Percentiles rank a stretch among this genome's conserved stretches.
These are phyloP conservation scores for Hydnomerulius pinastri DNA, from an alignment of 768 basidiomycete species.

Conservation along the genomic window DNA sequence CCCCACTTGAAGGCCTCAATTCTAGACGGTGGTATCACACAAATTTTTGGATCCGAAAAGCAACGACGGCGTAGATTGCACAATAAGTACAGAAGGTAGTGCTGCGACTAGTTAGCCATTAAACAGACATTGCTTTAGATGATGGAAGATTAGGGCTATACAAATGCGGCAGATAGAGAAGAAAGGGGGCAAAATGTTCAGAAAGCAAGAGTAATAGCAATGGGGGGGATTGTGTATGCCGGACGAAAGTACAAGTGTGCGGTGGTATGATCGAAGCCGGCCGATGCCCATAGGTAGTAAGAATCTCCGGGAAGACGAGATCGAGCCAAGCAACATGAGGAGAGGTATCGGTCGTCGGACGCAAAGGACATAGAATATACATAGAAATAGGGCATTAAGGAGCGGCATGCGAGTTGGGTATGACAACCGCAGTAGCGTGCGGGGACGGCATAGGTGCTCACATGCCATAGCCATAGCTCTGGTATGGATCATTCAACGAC, in stretches of 20 bases:
- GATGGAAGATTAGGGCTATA: slow-evolving; percentile 40
- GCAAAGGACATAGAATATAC: slow-evolving; percentile 37
- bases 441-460: slow-evolving; percentile 39
- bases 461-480: slow-evolving; percentile 81
- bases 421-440: slow-evolving; percentile 29
- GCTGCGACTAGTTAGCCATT: slow-evolving; percentile 39
- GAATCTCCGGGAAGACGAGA: slow-evolving; percentile 38
- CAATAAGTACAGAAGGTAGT: slow-evolving; percentile 42
- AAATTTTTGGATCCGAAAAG: slow-evolving; percentile 11
- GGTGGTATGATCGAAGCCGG: slow-evolving; percentile 50
- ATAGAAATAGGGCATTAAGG: slow-evolving; percentile 38
- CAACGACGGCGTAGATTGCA: slow-evolving; percentile 38
- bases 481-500: slow-evolving; percentile 74
- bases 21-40: background rate
- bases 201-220: slow-evolving; percentile 42
- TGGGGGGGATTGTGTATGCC: slow-evolving; percentile 52
- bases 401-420: slow-evolving; percentile 20
- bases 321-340: slow-evolving; percentile 37
- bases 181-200: slow-evolving; percentile 30
- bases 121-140: slow-evolving; percentile 45
- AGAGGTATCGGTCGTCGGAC: slow-evolving; percentile 38
- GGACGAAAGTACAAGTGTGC: slow-evolving; percentile 71
- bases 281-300: slow-evolving; percentile 36
- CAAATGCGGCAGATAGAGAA: slow-evolving; percentile 49
- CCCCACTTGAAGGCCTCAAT: slow-evolving; percentile 98